Evolutionary conservation across 2,329 filamentous ascomycete species (phyloP), one percentile per base, ranked within the genome.

Genomic region (Pseudogymnoascus sp.): DNA sequence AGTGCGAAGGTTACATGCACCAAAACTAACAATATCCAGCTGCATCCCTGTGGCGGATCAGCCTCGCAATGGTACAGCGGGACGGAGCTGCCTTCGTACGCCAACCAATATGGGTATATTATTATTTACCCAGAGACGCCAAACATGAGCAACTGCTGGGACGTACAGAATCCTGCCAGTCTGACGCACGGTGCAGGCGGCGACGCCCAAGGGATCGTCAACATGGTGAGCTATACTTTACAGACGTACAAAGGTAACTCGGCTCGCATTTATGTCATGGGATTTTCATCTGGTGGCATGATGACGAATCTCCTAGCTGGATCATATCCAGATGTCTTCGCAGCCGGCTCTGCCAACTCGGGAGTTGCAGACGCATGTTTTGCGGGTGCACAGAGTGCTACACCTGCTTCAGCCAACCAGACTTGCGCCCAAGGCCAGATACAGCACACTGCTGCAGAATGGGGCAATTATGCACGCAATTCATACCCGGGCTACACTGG

Each of bases 21-120:
- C 15, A 5, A 42, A 42, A 25, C 15, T 12, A 42, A 8, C 42
- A 27, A 41, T 17, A 41, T 41, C 15, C 38, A 65, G 64, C n/a
- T 65, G 33, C 80, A 85, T 74, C 84, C 80, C 76, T 86, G 84
- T 73, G 76, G 78, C 58, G 82, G 82, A 42, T 76, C 77, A 2
- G 82, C 80, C 2, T 71, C 75, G 36, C 78, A 77, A 2, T 80
- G 78, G 67, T 82, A 79, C 71, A 70, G 69, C 4, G 76, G 75
- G 29, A 81, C 80, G 4, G 80, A 80, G 8, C 86, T 81, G 70
- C 78, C 79, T 25, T 73, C 75, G 2, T 73, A 83, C 10, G 80
- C 83, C 5, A 78, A 80, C 64, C 66, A 74, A 59, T 75, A 82
- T 61, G 82, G 81, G 27, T 84, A 81, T 71, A 83, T 86, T 60